Percentiles rank a stretch among this genome's conserved stretches.
These are phyloP conservation scores for Debaryomyces castellii DNA, from an alignment of 805 yeast genomes.

Conservation along the genomic window DNA sequence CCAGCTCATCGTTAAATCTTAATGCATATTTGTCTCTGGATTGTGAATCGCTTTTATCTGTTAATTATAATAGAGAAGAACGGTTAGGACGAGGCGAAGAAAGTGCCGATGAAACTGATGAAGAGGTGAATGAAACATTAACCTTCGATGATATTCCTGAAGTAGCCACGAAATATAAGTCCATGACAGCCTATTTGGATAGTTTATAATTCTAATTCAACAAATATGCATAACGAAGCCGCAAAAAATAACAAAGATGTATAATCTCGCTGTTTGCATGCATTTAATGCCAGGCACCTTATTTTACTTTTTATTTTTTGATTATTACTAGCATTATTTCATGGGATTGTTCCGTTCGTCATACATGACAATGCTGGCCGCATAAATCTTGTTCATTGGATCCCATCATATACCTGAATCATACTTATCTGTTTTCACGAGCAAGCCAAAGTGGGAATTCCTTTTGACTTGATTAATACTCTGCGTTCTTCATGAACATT, in stretches of 20 bases:
- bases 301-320: not conserved
- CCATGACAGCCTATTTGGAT: constrained; percentile 15
- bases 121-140: constrained; percentile 11
- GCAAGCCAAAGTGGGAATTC: no score
- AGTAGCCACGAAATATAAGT: constrained; percentile 10
- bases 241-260: not conserved
- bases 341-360: no score
- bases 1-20: constrained; percentile 39
- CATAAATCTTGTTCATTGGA: no score
- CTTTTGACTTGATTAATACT: no score
- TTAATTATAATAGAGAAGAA: not conserved
- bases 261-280: constrained; percentile 3
- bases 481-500: no score
- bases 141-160: constrained; percentile 8
- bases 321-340: no score
- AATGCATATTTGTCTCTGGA: constrained; percentile 44
- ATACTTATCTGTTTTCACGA: no score
- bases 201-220: constrained; percentile 4
- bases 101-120: constrained; percentile 4
- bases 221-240: not conserved
- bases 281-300: constrained; percentile 7
- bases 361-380: no score
- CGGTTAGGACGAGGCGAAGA: not conserved
- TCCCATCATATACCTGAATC: no score
- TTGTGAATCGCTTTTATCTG: constrained; percentile 8